These are phyloP conservation scores for Stromatinia cepivora DNA, from an alignment of 2,329 filamentous ascomycete species.

Conservation along the genomic window DNA sequence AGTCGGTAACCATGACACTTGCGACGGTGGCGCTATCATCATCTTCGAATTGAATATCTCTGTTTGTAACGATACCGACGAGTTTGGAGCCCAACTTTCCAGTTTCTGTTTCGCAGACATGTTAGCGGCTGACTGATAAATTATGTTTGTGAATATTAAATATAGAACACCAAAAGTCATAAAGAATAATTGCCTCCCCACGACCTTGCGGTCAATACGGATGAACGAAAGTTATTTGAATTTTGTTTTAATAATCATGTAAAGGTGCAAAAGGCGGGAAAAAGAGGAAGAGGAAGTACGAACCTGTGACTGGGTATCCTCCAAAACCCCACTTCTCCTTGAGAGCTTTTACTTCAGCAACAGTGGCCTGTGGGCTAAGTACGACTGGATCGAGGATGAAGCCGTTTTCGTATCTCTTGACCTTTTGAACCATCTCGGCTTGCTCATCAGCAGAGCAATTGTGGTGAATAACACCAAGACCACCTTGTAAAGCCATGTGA, in stretches of 20 bases:
- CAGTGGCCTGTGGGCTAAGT: conserved; percentile 81
- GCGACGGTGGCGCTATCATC: conserved; percentile 71
- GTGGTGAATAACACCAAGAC: conserved; percentile 95
- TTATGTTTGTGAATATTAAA: conserved; percentile 22
- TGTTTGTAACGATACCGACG: conserved; percentile 94
- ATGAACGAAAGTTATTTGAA: conserved; percentile 99
- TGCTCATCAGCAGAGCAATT: conserved; percentile 98
- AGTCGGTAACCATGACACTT: conserved; percentile 91
- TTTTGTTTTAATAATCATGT: conserved; percentile 75
- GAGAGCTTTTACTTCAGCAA: conserved; percentile 84
- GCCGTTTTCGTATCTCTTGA: conserved; percentile 98
- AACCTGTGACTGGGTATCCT: conserved; percentile 97
- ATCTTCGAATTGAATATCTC: conserved; percentile 95
- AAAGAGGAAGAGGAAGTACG: conserved; percentile 46
- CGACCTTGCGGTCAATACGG: conserved; percentile 86
- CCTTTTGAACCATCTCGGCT: conserved; percentile 98
- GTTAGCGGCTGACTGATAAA: conserved; percentile 43
- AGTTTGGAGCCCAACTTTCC: conserved; percentile 95
- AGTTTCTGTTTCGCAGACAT: conserved; percentile 60
- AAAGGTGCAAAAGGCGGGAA: conserved; percentile 41
- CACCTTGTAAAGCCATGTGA: conserved; percentile 87
- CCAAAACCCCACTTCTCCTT: conserved; percentile 99
- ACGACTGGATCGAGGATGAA: conserved; percentile 97
- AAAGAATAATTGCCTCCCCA: conserved; percentile 70
- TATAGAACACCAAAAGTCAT: conserved; percentile 42